Evolutionary conservation across 2,329 filamentous ascomycete species (phyloP), one percentile per base, ranked within the genome.

Genomic region (Penicillium vulpinum): DNA sequence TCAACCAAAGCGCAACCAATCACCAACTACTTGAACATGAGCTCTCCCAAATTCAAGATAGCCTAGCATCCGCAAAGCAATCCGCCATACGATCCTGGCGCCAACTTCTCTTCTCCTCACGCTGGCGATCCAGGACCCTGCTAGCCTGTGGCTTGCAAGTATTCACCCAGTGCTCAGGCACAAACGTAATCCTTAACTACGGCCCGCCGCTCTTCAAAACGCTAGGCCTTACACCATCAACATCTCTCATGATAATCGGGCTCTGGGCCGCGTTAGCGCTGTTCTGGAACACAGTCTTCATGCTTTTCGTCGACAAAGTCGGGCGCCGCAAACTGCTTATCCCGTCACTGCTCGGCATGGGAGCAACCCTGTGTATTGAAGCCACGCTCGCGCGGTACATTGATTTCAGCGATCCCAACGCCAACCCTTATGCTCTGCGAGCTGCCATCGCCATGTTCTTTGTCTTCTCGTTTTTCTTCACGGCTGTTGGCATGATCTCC

Each of bases 221-320:
- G 4, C 71, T 81, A 0, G 78, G 78, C 7, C 76, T 82, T 40
- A 66, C 70, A 2, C 77, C 73, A 0, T 74, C 74, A 8, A 78
- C 73, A 1, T 78, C 79, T 0, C 73, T 83, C 4, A 76, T 82
- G 71, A 80, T 83, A 46, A 78, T 81, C 58, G 81, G 80, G 4
- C 77, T 83, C 59, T 80, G 75, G 62, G 80, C 80, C 24, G 78
- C 79, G 1, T 71, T 83, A 8, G 78, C 79, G 0, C 78, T 78
- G 29, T 66, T 80, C 22, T 82, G 78, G 73, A 79, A 79, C 58
- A 79, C 76, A 1, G 62, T 80, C 6, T 78, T 79, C 48, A 75
- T 82, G 56, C 66, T 70, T 33, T 66, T 79, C 40, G 66, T 82
- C 43, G 80, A 83, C 62, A 75, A 70, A 16, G 67, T 82, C 41